Evolutionary conservation across 2,329 filamentous ascomycete species (phyloP).

Genomic region (Hypoxylon sp.): DNA sequence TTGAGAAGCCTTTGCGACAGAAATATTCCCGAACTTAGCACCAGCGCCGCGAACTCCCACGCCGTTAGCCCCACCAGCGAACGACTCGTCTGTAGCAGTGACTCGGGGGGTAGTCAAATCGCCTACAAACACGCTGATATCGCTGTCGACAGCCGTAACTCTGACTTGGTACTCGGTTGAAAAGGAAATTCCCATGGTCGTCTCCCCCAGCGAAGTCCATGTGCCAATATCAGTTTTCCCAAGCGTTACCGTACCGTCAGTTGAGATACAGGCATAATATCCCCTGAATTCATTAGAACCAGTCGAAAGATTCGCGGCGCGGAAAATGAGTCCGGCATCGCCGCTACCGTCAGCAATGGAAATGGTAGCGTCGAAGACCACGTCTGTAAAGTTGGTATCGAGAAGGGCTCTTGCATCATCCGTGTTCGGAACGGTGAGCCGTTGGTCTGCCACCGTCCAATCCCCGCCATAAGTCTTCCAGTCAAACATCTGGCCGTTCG

Average conservation of each 20-base stretch:
- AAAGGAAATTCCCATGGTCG: conserved; percentile 8
- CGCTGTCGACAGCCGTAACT: conserved; percentile 43
- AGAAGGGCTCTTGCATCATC: conserved; percentile 48
- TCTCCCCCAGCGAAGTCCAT: conserved; percentile 34
- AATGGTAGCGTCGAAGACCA: conserved; percentile 50
- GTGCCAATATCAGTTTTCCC: conserved; percentile 39
- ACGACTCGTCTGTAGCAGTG: conserved; percentile 37
- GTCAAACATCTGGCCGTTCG: conserved; percentile 54
- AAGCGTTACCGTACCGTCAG: conserved; percentile 42
- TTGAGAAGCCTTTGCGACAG: conserved; percentile 44
- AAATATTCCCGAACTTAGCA: conserved; percentile 47
- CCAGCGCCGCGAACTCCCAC: conserved; percentile 40
- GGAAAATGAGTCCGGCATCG: conserved; percentile 54
- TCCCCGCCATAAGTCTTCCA: conserved; percentile 51
- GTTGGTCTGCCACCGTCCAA: conserved; percentile 47
- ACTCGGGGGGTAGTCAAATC: conserved; percentile 44
- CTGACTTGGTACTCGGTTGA: conserved; percentile 42
- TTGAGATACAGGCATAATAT: conserved; percentile 48
- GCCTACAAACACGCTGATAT: conserved; percentile 48
- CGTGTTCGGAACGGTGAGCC: conserved; percentile 42
- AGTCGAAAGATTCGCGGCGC: conserved; percentile 42
- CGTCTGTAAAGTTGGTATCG: conserved; percentile 54
- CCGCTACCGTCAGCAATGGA: conserved; percentile 33
- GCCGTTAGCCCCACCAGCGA: conserved; percentile 44
- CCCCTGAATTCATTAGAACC: conserved; percentile 44